Evolutionary conservation across 129 eudicot genomes (phyloP).

Genomic region (carrot (Daucus carota)): DNA sequence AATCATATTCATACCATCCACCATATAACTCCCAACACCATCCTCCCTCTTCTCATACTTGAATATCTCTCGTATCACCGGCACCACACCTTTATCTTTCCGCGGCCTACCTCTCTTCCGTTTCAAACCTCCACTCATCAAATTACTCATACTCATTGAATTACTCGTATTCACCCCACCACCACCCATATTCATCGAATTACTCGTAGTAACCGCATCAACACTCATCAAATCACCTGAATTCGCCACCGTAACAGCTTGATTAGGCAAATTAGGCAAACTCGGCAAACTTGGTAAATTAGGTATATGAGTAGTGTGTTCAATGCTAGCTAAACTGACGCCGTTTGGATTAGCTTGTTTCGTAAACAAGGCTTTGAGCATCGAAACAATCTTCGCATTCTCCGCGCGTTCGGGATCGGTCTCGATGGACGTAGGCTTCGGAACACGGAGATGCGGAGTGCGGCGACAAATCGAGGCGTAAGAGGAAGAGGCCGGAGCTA

Average conservation of each 20-base stretch:
- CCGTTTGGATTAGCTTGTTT: not conserved
- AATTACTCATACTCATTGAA: not conserved
- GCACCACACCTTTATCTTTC: not conserved
- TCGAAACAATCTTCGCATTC: slow-evolving; percentile 40
- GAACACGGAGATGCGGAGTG: slow-evolving; percentile 38
- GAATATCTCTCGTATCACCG: not conserved
- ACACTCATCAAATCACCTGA: not conserved
- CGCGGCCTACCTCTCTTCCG: slow-evolving; percentile 15
- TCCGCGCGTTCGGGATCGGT: slow-evolving; percentile 45
- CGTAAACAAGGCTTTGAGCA: slow-evolving; percentile 43
- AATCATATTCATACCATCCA: not conserved
- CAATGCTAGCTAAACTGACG: not conserved
- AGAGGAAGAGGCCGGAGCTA: slow-evolving; percentile 48
- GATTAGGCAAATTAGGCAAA: not conserved
- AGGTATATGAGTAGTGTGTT: not conserved
- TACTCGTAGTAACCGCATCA: not conserved
- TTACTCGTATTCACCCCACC: not conserved
- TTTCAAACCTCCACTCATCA: not conserved
- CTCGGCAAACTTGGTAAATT: not conserved
- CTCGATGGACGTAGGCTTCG: slow-evolving; percentile 14
- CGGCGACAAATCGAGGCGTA: slow-evolving; percentile 32
- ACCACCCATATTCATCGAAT: not conserved
- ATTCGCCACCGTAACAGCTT: not conserved
- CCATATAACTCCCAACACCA: not conserved
- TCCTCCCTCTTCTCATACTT: slow-evolving; percentile 4